Conservation (phyloP, 2,329 filamentous ascomycete species). For the Colletotrichum sansevieriae region DNA sequence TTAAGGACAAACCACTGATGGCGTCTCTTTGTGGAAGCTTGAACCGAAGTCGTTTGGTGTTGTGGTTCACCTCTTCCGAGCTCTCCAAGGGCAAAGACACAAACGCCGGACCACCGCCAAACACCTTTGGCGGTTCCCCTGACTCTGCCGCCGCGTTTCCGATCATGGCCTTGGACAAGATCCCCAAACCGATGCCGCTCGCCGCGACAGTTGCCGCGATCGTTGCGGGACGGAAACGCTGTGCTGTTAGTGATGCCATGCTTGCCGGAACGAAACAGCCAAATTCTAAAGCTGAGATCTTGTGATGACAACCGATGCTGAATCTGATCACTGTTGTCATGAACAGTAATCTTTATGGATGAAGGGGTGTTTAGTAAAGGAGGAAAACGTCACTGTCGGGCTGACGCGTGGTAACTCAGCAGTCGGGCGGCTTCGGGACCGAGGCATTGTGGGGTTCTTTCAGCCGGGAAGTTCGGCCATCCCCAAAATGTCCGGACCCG, state of each 20-base stretch:
- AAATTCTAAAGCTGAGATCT: background rate
- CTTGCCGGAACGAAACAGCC: background rate
- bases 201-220: slow-evolving; percentile 45
- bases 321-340: background rate
- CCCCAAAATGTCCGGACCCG: slow-evolving; percentile 40
- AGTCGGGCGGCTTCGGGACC: slow-evolving; percentile 5
- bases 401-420: background rate
- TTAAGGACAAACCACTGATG: slow-evolving; percentile 84
- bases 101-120: slow-evolving; percentile 65
- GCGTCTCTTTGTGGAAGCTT: slow-evolving; percentile 85
- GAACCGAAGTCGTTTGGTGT: slow-evolving; percentile 94
- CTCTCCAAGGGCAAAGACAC: slow-evolving; percentile 83
- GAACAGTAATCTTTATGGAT: rapidly evolving
- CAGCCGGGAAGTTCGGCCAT: slow-evolving; percentile 36
- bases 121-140: slow-evolving; percentile 43
- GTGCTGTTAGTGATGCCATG: slow-evolving; percentile 30
- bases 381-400: background rate
- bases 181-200: slow-evolving; percentile 21
- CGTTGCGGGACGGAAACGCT: slow-evolving; percentile 42
- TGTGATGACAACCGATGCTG: background rate
- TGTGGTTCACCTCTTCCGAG: slow-evolving; percentile 87
- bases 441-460: slow-evolving; percentile 13
- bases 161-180: slow-evolving; percentile 44
- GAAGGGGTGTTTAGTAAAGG: background rate
- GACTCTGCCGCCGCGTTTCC: slow-evolving; percentile 40